A percentile compares a stretch with the other conserved stretches of the same genome.
Evolutionary conservation across 305 asterid genomes (phyloP).

Genomic region (Ajuga reptans): DNA sequence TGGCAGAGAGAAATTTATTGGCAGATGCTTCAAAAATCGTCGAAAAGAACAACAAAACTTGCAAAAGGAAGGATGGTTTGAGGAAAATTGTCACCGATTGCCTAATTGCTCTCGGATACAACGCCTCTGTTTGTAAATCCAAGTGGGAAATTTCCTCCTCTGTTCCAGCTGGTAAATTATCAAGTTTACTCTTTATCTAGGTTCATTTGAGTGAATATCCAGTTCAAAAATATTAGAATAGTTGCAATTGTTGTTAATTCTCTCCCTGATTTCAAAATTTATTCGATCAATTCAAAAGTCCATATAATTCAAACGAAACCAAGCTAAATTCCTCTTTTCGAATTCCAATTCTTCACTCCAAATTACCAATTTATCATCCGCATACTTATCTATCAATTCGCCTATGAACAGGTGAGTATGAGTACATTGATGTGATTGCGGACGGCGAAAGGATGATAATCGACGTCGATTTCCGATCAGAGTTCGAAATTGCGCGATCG

Average conservation of each 20-base stretch:
- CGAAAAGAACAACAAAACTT: slow-evolving; percentile 61
- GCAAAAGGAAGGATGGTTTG: slow-evolving; percentile 57
- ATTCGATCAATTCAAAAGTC: neutral
- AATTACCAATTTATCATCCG: neutral
- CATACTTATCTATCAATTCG: neutral
- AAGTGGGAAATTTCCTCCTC: slow-evolving; percentile 81
- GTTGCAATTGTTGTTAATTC: too few species aligned
- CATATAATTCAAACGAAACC: neutral
- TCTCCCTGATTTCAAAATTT: too few species aligned
- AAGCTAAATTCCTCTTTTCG: neutral
- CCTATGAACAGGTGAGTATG: slow-evolving; percentile 56
- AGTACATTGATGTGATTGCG: slow-evolving; percentile 64
- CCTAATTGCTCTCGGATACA: slow-evolving; percentile 48
- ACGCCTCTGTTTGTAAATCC: slow-evolving; percentile 79
- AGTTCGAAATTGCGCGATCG: slow-evolving; percentile 87
- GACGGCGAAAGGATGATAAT: slow-evolving; percentile 64
- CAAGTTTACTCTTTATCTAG: neutral
- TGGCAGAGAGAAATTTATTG: slow-evolving; percentile 68
- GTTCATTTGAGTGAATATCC: too few species aligned
- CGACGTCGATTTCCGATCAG: slow-evolving; percentile 87
- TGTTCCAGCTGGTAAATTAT: slow-evolving; percentile 66
- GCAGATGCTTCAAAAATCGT: slow-evolving; percentile 70
- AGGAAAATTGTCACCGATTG: slow-evolving; percentile 59
- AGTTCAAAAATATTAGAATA: too few species aligned
- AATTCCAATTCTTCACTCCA: neutral